A percentile compares a stretch with the other conserved stretches of the same genome.
phyloP scores from a whole-genome alignment of 306 rosid species.

The Macrotyloma uniflorum region DNA sequence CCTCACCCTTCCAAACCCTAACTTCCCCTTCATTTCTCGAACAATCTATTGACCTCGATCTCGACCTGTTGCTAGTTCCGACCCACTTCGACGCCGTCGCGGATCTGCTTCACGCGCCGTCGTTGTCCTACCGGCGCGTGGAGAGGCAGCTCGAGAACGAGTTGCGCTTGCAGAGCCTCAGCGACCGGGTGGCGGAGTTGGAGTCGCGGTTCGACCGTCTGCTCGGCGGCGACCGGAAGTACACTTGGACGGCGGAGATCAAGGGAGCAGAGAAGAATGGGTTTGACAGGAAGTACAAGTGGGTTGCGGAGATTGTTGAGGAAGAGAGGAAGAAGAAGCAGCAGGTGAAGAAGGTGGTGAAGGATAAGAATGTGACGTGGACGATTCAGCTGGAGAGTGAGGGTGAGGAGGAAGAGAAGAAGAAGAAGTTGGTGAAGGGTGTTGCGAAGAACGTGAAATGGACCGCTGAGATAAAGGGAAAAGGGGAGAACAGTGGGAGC shows the following conservation, averaged over 20 bases:
- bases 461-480: slow-evolving; percentile 87
- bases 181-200: slow-evolving; percentile 66
- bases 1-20: slow-evolving; percentile 41
- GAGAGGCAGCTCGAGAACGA: slow-evolving; percentile 53
- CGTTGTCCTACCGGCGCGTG: slow-evolving; percentile 48
- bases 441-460: slow-evolving; percentile 62
- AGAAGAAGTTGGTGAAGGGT: slow-evolving; percentile 48
- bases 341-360: slow-evolving; percentile 42
- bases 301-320: slow-evolving; percentile 68
- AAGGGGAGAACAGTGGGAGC: slow-evolving; percentile 55
- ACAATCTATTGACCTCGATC: slow-evolving; percentile 46
- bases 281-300: slow-evolving; percentile 74
- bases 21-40: slow-evolving; percentile 59
- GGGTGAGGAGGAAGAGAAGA: slow-evolving; percentile 34
- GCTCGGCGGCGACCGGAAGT: slow-evolving; percentile 59
- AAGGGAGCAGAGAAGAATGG: slow-evolving; percentile 59
- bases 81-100: slow-evolving; percentile 46
- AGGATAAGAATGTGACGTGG: neutral
- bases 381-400: neutral
- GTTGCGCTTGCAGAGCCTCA: slow-evolving; percentile 49
- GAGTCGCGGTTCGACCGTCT: slow-evolving; percentile 79
- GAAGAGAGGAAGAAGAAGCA: slow-evolving; percentile 58
- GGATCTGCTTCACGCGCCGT: slow-evolving; percentile 60
- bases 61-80: slow-evolving; percentile 39
- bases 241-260: slow-evolving; percentile 85